phyloP scores from a whole-genome alignment of 108 stramenopile species.

The Conticribra guillardii region DNA sequence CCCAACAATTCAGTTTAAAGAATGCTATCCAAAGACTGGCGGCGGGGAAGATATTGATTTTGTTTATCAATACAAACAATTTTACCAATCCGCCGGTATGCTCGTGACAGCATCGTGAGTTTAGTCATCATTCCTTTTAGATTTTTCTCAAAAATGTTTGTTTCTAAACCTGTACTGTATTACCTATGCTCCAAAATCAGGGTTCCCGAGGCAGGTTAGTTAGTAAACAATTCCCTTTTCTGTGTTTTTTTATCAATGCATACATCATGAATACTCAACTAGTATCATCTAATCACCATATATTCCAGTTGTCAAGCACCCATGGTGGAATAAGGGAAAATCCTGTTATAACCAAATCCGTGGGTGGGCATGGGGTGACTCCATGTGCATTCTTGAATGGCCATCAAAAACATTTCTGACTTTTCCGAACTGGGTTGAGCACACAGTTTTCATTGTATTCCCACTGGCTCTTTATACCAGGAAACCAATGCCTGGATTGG shows the following conservation, averaged over 20 bases:
- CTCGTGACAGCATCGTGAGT: too few relatives aligned
- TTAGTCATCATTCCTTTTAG: too few relatives aligned
- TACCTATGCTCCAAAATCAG: too few relatives aligned
- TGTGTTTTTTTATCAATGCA: too few relatives aligned
- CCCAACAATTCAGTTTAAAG: constrained; percentile 45
- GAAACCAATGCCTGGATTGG: background rate
- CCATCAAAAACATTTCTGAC: constrained; percentile 36
- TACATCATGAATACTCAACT: too few relatives aligned
- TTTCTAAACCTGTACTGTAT: too few relatives aligned
- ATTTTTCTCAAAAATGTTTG: too few relatives aligned
- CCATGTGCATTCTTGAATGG: constrained; percentile 38
- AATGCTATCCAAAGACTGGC: constrained; percentile 56
- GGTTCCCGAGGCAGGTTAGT: too few relatives aligned
- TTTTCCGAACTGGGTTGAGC: constrained; percentile 51
- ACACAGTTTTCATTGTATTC: constrained; percentile 8
- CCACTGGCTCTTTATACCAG: background rate
- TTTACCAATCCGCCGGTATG: too few relatives aligned
- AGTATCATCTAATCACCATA: too few relatives aligned
- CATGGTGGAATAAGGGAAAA: constrained; percentile 49
- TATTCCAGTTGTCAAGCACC: constrained; percentile 45
- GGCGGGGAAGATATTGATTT: constrained; percentile 66
- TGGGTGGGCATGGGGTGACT: constrained; percentile 58
- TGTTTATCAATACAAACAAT: constrained; percentile 45
- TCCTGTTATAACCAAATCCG: constrained; percentile 36
- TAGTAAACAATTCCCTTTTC: too few relatives aligned